Evolutionary conservation across 805 yeast genomes (phyloP), one percentile per base, ranked within the genome.

Genomic region (Sungouiella thailandica): DNA sequence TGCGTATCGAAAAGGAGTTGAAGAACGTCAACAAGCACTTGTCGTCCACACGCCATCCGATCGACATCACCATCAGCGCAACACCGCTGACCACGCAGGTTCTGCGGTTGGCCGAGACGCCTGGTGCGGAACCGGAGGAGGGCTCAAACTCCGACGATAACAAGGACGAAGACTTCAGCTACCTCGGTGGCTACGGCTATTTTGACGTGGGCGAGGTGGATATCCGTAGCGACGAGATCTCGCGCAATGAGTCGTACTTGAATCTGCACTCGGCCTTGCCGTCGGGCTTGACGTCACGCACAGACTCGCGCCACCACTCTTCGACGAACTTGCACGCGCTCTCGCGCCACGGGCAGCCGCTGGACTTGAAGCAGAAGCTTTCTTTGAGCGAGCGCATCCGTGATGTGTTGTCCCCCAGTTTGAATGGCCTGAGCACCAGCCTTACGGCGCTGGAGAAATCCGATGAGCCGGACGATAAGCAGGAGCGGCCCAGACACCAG

Each of bases 121-220:
- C 13, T 13, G 30, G 8, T 11, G 9, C 24, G 11, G 23, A 12
- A 11, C 13, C 17, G 17, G 11, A 14, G 11, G 9, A 13, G 7
- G 8, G 32, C 14, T 29, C 32, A 1, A 19, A 25, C 7, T 30
- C 29, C n/a, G 35, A 15, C 22, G 28, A 26, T 26, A 51, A 37
- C 45, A 65, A 55, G 32, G 40, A 31, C 12, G 52, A 49, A 23
- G 58, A 56, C 22, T 62, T 48, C 39, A 54, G 53, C 35, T 46
- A 74, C 36, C 63, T 87, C 25, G 90, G 95, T 28, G 96, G 96
- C 2, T 88, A 88, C 56, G 95, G 89, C 23, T 83, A 84, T 56
- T 84, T 84, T 54, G 93, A 83, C 47, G 68, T 80, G 41, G 86
- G 82, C 8, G 73, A 72, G 41, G 77, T 82, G 43, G 79, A 79